Percentiles rank a stretch among this genome's conserved stretches.
Conservation (phyloP, 352 stramenopile genomes). For the Globisporangium spiculum region DNA sequence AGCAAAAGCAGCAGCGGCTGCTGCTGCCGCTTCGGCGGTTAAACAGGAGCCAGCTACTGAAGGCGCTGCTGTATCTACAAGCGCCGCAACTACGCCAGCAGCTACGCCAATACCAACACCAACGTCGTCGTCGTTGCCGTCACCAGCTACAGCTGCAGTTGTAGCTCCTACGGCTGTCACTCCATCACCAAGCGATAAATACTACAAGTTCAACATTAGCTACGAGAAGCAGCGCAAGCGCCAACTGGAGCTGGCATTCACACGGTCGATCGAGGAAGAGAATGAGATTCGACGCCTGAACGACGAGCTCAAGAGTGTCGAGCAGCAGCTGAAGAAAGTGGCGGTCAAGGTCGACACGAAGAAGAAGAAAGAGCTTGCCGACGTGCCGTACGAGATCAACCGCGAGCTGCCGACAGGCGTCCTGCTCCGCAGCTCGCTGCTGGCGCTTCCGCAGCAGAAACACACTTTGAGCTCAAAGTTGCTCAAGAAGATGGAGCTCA, state of each 20-base stretch:
- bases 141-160: neutral
- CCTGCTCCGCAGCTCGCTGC: slow-evolving; percentile 51
- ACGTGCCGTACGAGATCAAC: slow-evolving; percentile 58
- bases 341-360: slow-evolving; percentile 58
- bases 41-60: slow-evolving; percentile 4
- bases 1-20: neutral
- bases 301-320: slow-evolving; percentile 51
- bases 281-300: slow-evolving; percentile 55
- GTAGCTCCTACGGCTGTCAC: neutral
- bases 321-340: slow-evolving; percentile 71
- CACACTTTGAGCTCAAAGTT: slow-evolving; percentile 59
- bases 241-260: slow-evolving; percentile 60
- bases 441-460: slow-evolving; percentile 49
- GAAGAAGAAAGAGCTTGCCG: slow-evolving; percentile 69
- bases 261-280: slow-evolving; percentile 62
- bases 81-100: slow-evolving; percentile 10
- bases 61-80: neutral
- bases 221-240: slow-evolving; percentile 77
- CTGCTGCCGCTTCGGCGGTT: neutral
- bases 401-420: slow-evolving; percentile 49
- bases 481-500: slow-evolving; percentile 61
- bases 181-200: slow-evolving; percentile 20
- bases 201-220: slow-evolving; percentile 55
- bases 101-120: slow-evolving; percentile 3
- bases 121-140: neutral